These are phyloP conservation scores for Pisolithus marmoratus DNA, from an alignment of 768 basidiomycete genomes.

Conservation along the genomic window DNA sequence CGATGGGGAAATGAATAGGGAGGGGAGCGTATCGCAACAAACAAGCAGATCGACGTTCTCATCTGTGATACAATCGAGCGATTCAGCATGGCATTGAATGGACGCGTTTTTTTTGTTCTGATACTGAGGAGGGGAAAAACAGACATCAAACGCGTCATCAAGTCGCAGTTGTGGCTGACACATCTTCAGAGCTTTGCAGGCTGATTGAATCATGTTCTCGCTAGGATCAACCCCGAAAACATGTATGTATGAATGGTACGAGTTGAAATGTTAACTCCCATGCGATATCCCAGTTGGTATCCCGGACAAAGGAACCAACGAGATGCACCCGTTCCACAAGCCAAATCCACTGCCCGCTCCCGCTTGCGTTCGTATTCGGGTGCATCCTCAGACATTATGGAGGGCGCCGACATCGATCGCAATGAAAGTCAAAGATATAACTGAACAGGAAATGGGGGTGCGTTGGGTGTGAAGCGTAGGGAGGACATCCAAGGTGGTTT, in stretches of 20 bases:
- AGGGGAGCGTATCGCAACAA: too few relatives aligned
- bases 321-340: conserved; percentile 61
- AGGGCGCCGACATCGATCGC: conserved; percentile 6
- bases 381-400: neutral
- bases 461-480: conserved; percentile 46
- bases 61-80: too few relatives aligned
- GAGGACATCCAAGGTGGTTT: conserved; percentile 60
- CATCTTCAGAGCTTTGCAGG: too few relatives aligned
- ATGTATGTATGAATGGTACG: conserved; percentile 42
- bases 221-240: conserved; percentile 76
- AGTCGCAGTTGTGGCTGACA: too few relatives aligned
- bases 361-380: conserved; percentile 25
- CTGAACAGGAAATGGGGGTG: conserved; percentile 34
- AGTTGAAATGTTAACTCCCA: conserved; percentile 48
- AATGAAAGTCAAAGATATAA: conserved; percentile 56
- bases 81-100: too few relatives aligned
- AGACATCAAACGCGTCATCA: too few relatives aligned
- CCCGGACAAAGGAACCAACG: neutral
- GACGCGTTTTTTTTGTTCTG: too few relatives aligned
- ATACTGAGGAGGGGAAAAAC: too few relatives aligned
- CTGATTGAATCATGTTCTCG: conserved; percentile 58
- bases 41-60: too few relatives aligned
- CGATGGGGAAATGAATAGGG: too few relatives aligned
- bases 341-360: conserved; percentile 64
- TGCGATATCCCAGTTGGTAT: too few relatives aligned